Base-by-base conservation (phyloP, 345 rosid genomes). In the Ceriops decandra region DNA sequence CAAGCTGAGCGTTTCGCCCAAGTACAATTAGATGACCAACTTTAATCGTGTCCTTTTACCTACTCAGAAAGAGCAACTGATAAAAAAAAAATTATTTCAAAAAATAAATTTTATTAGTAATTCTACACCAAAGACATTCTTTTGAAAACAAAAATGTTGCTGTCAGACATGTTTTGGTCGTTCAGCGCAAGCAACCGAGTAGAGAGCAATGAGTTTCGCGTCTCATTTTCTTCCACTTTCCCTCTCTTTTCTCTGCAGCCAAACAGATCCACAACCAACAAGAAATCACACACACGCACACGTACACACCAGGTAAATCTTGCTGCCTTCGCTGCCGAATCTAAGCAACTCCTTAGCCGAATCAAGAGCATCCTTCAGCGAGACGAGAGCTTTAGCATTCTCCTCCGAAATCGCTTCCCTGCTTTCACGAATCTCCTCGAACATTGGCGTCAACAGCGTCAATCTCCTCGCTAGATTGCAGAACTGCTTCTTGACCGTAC, bases 241-340 rank as follows among this genome's bases (percentile, higher is more conserved):
- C 53, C 42, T 0, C 53, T 36, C 17, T 72, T 68, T 68, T 68
- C 62, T 32, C 28, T 70, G 64, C 69, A 67, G 68, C 76, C 85
- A 81, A 73, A 78, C 78, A 87, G 85, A 84, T 79, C 85, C 71
- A 70, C 52, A 28, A 26, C 65, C 15, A 70, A 28, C 65, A 38
- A 52, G 36, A 69, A 24, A 8, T 13, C 15, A 69, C 36, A 68
- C 19, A 63, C 28, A 32, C 66, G 53, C 42, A 71, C 76, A 64
- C 28, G 22, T 69, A 82, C 97, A 73, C 74, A 95, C 99, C 96
- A 91, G 61, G 80, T 89, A 91, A 82, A 95, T 87, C 85, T 90
- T 91, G 86, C 97, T 91, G 73, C 93, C 96, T 73, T 88, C 84
- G 74, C 91, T 71, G 59, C 96, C 95, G 63, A 87, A 87, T 75